phyloP scores from a whole-genome alignment of 1,284 basidiomycete species.

The Omphalotus olearius region DNA sequence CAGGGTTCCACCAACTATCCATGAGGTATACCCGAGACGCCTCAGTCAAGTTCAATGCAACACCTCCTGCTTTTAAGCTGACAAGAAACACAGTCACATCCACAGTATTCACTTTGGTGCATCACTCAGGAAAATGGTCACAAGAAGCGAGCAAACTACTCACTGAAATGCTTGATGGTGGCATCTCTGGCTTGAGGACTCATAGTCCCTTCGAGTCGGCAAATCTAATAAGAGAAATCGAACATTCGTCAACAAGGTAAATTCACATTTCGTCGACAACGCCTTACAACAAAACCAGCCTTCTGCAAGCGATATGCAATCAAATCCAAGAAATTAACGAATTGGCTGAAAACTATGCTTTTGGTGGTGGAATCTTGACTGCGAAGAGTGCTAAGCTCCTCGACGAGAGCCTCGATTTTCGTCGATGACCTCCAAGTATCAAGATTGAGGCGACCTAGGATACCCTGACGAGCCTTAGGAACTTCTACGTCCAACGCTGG shows the following conservation, averaged over 20 bases:
- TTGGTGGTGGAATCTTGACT: slow-evolving; percentile 90
- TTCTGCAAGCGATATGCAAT: slow-evolving; percentile 92
- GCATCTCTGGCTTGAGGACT: slow-evolving; percentile 93
- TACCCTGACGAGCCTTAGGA: slow-evolving; percentile 76
- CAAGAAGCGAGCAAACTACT: slow-evolving; percentile 23
- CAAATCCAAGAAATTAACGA: slow-evolving; percentile 87
- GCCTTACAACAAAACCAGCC: slow-evolving; percentile 80
- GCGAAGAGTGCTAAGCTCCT: slow-evolving; percentile 86
- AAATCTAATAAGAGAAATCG: slow-evolving; percentile 65
- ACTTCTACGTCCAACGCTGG: slow-evolving; percentile 81
- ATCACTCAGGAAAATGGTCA: not conserved
- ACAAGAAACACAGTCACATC: slow-evolving; percentile 97
- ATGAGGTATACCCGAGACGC: slow-evolving; percentile 91
- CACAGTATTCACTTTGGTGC: slow-evolving; percentile 76
- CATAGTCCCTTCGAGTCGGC: slow-evolving; percentile 96
- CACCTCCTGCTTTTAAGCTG: slow-evolving; percentile 93
- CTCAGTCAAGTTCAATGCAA: slow-evolving; percentile 90
- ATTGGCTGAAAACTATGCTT: slow-evolving; percentile 94
- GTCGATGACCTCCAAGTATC: slow-evolving; percentile 92
- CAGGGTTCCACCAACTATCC: slow-evolving; percentile 94
- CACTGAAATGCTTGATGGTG: slow-evolving; percentile 93
- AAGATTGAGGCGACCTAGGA: slow-evolving; percentile 86
- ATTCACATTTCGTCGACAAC: not conserved
- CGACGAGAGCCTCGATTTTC: slow-evolving; percentile 96
- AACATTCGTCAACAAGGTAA: slow-evolving; percentile 1